Evolutionary conservation across 164 flowering plant genomes (phyloP), one percentile per base, ranked within the genome.

Genomic region (Brasenia schreberi): DNA sequence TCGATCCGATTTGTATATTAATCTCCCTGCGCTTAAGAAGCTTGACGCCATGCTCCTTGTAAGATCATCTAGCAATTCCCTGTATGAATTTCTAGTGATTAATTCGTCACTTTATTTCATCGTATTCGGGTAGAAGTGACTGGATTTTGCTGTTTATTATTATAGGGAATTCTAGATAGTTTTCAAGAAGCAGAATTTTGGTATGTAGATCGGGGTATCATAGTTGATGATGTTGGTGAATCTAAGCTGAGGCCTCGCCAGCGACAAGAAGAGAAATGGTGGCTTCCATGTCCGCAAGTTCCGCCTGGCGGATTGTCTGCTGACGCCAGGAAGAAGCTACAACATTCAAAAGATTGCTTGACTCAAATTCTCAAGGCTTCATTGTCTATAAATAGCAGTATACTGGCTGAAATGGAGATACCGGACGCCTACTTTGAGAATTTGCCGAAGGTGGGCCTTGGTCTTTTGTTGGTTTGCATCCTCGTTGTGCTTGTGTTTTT

Each of bases 351-450:
- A 77, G 90, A 88, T 18, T 85, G 88, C 68, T 75, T 85, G 7
- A 82, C 79, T 69, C 97, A 90, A 75, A 88, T 90, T 16, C 79
- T 84, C 16, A 88, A 88, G 69, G 97, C 97, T 2, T 85, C 92
- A 18, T 74, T 82, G 77, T 84, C 92, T 5, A 88, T 90, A 45
- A 90, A 88, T 65, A 79, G 80, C 61, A 72, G 68, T 64, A 91
- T 83, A 11, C 81, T 90, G 43, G 80, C 85, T 5, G 93, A 88
- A 68, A 88, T 90, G 95, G 95, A 90, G 67, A 77, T 85, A 12
- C 97, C 97, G 5, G 66, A 65, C 19, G 77, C 69, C 5, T 88
- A 88, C 70, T 63, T 88, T 68, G 86, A 84, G 65, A 73, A 69
- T 44, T 71, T 88, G 77, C 96, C 93, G 5, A 90, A 90, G 90